Base-by-base conservation (phyloP, 306 rosid species). In the Pterocarpus santalinus region DNA sequence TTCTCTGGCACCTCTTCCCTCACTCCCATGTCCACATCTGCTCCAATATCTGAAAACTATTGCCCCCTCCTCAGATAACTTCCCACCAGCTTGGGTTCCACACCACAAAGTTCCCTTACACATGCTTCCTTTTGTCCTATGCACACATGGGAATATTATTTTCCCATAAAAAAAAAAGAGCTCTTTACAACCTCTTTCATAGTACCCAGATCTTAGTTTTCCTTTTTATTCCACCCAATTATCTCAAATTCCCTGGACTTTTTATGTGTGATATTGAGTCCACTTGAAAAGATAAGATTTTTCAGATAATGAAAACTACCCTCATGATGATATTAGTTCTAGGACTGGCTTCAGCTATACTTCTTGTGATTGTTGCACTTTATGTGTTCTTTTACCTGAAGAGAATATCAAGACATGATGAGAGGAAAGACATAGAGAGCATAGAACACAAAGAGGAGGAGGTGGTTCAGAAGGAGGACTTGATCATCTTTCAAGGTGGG, bases 401-500 rank as follows among this genome's bases (percentile, higher is more conserved):
- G 46, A 88, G 86, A 43, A 34, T 58, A 4, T 64, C 76, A 58
- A 72, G 46, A 41, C 39, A 75, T 73, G 94, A 85, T 5, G 28
- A 6, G 10, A 41, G 78, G 36, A 60, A 82, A 49, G 99, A 95
- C 72, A 72, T 90, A 49, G 99, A 93, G 57, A 90, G 77, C 41
- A 51, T 75, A 43, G 97, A 84, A 69, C 49, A 82, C n/a, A 89
- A 58, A 30, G 73, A 72, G 7, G 90, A 53, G n/a, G 90, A 78
- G 4, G 69, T 82, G 38, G 72, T 61, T 49, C 78, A 65, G 75
- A 85, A 65, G 6, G 99, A 90, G 82, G 92, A 92, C 46, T 79
- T 96, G 86, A 66, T 87, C 17, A 88, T 67, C 39, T 96, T 93
- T 73, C 84, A 88, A 22, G 97, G 92, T 16, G 99, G 98, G 2